These are phyloP conservation scores for Trichoderma oligosporum DNA, from an alignment of 2,329 filamentous ascomycete species.

Conservation along the genomic window DNA sequence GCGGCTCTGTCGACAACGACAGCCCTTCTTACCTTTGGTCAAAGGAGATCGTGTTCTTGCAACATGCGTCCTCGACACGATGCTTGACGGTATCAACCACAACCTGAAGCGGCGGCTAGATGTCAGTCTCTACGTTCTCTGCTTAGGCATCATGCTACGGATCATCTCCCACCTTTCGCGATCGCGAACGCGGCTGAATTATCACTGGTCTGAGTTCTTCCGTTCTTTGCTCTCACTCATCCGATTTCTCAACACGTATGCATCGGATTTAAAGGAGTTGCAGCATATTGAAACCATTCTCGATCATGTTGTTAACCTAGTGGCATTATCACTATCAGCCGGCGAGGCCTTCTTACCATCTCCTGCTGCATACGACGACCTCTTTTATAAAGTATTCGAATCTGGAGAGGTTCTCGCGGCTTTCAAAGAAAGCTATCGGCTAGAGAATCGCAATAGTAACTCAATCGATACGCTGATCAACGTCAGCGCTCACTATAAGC, in stretches of 20 bases:
- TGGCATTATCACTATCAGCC: constrained; percentile 77
- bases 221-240: constrained; percentile 81
- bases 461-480: constrained; percentile 82
- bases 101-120: constrained; percentile 85
- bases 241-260: constrained; percentile 85
- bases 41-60: constrained; percentile 69
- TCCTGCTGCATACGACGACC: constrained; percentile 83
- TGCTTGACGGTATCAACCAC: constrained; percentile 89
- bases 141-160: constrained; percentile 75
- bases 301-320: constrained; percentile 72
- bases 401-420: constrained; percentile 76
- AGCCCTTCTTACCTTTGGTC: constrained; percentile 76
- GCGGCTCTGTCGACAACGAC: constrained; percentile 82
- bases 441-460: constrained; percentile 56
- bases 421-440: constrained; percentile 73
- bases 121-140: constrained; percentile 76
- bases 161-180: constrained; percentile 80
- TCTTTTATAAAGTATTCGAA: constrained; percentile 98
- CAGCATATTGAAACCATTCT: constrained; percentile 70
- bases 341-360: constrained; percentile 90
- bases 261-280: constrained; percentile 67
- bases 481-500: constrained; percentile 81
- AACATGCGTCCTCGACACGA: constrained; percentile 74
- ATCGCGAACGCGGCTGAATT: constrained; percentile 73
- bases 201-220: constrained; percentile 97